These are phyloP conservation scores for Yarrowia sp. DNA, from an alignment of 805 yeast genomes.

Conservation along the genomic window DNA sequence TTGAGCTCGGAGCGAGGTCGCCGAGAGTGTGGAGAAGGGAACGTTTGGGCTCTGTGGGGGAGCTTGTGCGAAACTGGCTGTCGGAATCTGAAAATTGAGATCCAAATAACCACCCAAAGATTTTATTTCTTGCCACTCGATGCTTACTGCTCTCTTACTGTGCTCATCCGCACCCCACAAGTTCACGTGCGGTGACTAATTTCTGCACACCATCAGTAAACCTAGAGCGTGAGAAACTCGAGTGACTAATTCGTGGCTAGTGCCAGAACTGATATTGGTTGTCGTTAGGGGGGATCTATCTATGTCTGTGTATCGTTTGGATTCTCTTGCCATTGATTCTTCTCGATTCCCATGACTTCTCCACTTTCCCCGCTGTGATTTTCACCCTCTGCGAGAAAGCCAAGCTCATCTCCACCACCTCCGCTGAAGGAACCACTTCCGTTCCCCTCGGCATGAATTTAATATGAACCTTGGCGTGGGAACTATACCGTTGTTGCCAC, in stretches of 20 bases:
- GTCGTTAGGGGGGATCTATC: too few species aligned
- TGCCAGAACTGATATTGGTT: not conserved
- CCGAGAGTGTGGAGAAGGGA: not conserved
- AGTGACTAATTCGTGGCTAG: slow-evolving; percentile 21
- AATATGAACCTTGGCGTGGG: slow-evolving; percentile 11
- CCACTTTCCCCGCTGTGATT: not conserved
- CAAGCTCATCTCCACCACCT: slow-evolving; percentile 1
- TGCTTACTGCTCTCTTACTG: not conserved
- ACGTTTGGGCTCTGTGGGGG: not conserved
- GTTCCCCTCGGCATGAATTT: slow-evolving; percentile 10
- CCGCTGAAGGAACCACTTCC: slow-evolving; percentile 11
- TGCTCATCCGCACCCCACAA: slow-evolving; percentile 2
- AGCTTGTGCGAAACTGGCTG: not conserved
- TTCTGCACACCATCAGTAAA: slow-evolving; percentile 3
- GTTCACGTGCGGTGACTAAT: slow-evolving; percentile 25
- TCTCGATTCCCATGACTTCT: not conserved
- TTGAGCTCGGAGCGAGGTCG: slow-evolving; percentile 11
- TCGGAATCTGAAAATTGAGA: not conserved
- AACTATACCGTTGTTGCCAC: not conserved
- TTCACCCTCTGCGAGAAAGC: not conserved
- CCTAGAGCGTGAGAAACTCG: not conserved
- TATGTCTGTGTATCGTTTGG: too few species aligned
- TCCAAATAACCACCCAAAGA: not conserved
- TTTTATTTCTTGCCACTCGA: too few species aligned
- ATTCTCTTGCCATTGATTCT: too few species aligned